Evolutionary conservation across 805 yeast genomes (phyloP), one percentile per base, ranked within the genome.

Genomic region (Blastobotrys americana): DNA sequence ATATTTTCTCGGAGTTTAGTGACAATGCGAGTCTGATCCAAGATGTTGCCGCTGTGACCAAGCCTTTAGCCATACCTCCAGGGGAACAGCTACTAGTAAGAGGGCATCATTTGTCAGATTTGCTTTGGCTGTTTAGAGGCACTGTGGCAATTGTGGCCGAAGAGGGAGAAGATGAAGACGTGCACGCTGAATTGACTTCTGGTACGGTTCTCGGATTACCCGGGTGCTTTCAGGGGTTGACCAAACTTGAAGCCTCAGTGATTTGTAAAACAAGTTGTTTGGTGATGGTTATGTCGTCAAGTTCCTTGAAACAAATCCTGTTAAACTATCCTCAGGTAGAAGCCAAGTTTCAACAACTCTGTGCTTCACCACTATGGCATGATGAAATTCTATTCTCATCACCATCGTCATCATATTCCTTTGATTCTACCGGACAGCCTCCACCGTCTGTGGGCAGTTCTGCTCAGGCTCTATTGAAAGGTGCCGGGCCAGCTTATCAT

Each of bases 141-240:
- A 72, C 80, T 0, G 90, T 83, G 2, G 77, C 78, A n/a, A 86
- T 84, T 9, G 77, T 87, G 0, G 78, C 85, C 10, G 74, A 84
- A 1, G 93, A 83, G 57, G 89, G 87, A 22, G 90, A 83, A 61
- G 74, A 84, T 3, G 90, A 83, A 61, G 74, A 84, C 3, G 70
- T 78, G 3, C 80, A 79, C 55, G 88, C 89, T 1, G 87, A 80
- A 56, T 64, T 83, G 5, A 71, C 73, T 3, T 72, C 80, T 3
- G 90, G 90, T 2, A 71, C 80, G 17, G 82, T 80, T 51, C 84
- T 83, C 58, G 93, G 93, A 10, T 90, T 84, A 56, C 82, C 83
- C 44, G 90, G 90, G 5, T 81, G 83, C 37, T 63, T 83, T 23
- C 82, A 79, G 64, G 80, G 80, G 58, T 66, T 89, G 41, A 88